These are phyloP conservation scores for Leishmania martiniquensis DNA, from an alignment of 208 protist genomes.

Conservation along the genomic window DNA sequence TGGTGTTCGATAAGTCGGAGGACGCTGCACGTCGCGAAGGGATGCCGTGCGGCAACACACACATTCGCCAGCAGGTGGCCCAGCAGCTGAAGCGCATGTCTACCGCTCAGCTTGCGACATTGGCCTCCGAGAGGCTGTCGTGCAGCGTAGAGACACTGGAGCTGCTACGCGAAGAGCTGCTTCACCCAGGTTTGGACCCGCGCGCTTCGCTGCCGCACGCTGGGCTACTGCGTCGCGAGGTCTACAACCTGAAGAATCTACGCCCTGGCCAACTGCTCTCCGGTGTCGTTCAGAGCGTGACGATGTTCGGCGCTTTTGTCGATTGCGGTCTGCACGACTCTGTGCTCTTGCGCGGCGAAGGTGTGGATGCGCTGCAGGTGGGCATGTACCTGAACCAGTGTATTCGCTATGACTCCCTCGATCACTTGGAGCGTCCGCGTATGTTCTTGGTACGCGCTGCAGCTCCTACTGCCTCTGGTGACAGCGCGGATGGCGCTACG, in stretches of 20 bases:
- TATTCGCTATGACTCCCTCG: slow-evolving; percentile 43
- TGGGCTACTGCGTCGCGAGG: slow-evolving; percentile 65
- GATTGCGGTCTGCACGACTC: slow-evolving; percentile 82
- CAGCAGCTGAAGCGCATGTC: slow-evolving; percentile 19
- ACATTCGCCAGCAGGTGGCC: slow-evolving; percentile 23
- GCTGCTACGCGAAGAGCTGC: slow-evolving; percentile 60
- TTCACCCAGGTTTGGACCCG: slow-evolving; percentile 71
- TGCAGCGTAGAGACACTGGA: slow-evolving; percentile 73
- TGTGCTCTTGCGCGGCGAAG: slow-evolving; percentile 60
- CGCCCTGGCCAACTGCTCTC: slow-evolving; percentile 51
- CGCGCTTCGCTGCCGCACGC: slow-evolving; percentile 70
- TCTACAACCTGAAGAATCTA: slow-evolving; percentile 42
- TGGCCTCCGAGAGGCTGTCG: slow-evolving; percentile 31
- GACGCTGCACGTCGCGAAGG: neutral
- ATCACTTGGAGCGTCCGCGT: slow-evolving; percentile 61
- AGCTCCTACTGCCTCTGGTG: neutral
- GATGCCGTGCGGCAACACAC: neutral
- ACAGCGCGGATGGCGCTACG: neutral
- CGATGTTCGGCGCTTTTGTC: slow-evolving; percentile 86
- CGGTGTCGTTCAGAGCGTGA: slow-evolving; percentile 76
- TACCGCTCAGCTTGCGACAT: slow-evolving; percentile 10
- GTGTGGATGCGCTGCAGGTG: slow-evolving; percentile 56
- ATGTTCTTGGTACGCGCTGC: slow-evolving; percentile 35
- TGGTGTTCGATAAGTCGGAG: neutral
- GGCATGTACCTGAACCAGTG: slow-evolving; percentile 51